Percentiles rank a stretch among this genome's conserved stretches.
Conservation (phyloP, 2,329 filamentous ascomycete genomes). For the Paecilomyces niveus region DNA sequence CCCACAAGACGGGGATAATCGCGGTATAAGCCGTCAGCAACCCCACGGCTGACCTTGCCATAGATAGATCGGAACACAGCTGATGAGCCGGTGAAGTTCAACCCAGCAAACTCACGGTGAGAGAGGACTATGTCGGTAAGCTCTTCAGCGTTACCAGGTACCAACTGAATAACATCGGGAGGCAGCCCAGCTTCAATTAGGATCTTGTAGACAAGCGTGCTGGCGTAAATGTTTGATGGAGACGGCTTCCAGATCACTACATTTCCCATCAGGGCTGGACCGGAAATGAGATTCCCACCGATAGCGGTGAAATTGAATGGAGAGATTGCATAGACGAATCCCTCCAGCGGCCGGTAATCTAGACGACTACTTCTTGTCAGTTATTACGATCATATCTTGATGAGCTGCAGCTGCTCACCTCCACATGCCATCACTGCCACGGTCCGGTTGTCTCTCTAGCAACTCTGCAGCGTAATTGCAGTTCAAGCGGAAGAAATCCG, state of each 20-base stretch:
- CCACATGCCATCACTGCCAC: slow-evolving; percentile 80
- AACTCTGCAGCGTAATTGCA: slow-evolving; percentile 89
- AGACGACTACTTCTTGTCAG: slow-evolving; percentile 47
- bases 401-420: slow-evolving; percentile 47
- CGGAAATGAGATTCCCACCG: slow-evolving; percentile 73
- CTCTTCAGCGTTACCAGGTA: slow-evolving; percentile 77
- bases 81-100: slow-evolving; percentile 93
- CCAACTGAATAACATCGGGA: slow-evolving; percentile 81
- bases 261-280: slow-evolving; percentile 84
- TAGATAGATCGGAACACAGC: slow-evolving; percentile 85
- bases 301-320: slow-evolving; percentile 98
- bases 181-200: slow-evolving; percentile 87
- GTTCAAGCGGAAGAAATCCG: slow-evolving; percentile 84
- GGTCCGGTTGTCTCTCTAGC: slow-evolving; percentile 77
- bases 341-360: slow-evolving; percentile 82
- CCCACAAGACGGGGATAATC: slow-evolving; percentile 85
- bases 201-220: slow-evolving; percentile 83
- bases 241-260: slow-evolving; percentile 96
- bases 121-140: slow-evolving; percentile 69
- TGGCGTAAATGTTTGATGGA: slow-evolving; percentile 74
- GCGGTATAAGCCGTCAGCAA: slow-evolving; percentile 72
- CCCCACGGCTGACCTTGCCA: slow-evolving; percentile 73
- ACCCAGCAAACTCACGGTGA: slow-evolving; percentile 75
- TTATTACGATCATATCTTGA: not conserved
- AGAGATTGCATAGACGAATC: slow-evolving; percentile 87